These are phyloP conservation scores for Pseudognaphalium luteoalbum DNA, from an alignment of 129 eudicot genomes.

Conservation along the genomic window DNA sequence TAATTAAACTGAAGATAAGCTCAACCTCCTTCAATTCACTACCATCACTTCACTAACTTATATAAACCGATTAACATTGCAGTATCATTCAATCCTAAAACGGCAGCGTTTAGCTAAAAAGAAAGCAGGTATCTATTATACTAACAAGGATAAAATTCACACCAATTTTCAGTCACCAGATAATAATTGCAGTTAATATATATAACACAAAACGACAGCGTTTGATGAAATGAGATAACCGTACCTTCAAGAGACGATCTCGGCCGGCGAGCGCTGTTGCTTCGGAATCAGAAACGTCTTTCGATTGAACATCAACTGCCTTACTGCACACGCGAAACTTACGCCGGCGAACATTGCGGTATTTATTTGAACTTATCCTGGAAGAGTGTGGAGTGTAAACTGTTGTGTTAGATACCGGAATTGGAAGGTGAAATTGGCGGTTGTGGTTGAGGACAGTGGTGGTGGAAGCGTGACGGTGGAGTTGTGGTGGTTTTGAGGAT, in stretches of 20 bases:
- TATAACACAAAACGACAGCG: not conserved
- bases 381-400: conserved; percentile 20
- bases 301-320: conserved; percentile 43
- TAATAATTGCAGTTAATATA: not conserved
- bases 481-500: conserved; percentile 38
- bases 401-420: conserved; percentile 26
- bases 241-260: conserved; percentile 80
- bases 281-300: conserved; percentile 37
- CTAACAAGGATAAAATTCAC: too few species aligned
- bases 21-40: not conserved
- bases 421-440: conserved; percentile 24
- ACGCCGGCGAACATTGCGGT: conserved; percentile 23
- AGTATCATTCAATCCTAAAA: not conserved
- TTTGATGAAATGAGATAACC: not conserved
- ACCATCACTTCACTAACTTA: not conserved
- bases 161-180: not conserved
- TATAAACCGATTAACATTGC: not conserved
- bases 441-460: conserved; percentile 14
- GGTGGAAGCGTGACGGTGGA: conserved; percentile 7
- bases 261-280: conserved; percentile 56
- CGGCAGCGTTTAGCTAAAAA: not conserved
- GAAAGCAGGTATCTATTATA: too few species aligned
- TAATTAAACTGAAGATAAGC: not conserved
- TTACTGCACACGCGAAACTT: conserved; percentile 41
- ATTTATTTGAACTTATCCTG: not conserved